These are phyloP conservation scores for Dryas drummondii DNA, from an alignment of 306 rosid species.

Conservation along the genomic window DNA sequence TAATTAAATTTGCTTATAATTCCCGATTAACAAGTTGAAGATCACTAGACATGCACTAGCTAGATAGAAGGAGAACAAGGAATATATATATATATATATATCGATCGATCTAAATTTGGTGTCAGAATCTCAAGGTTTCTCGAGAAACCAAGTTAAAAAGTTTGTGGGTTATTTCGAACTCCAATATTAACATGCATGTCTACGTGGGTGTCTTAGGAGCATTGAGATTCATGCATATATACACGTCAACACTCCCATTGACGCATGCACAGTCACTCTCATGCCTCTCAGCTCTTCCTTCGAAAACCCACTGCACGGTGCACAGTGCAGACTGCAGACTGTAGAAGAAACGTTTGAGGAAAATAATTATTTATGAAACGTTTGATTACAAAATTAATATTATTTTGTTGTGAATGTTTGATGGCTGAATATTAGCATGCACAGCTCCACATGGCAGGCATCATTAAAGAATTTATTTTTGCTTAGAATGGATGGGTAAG, in stretches of 20 bases:
- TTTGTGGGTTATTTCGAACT: slow-evolving; percentile 7
- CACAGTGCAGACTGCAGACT: background rate
- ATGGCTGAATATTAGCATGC: background rate
- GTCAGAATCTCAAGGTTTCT: slow-evolving; percentile 29
- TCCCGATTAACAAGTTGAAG: too few species aligned
- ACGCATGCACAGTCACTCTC: background rate
- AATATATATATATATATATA: slow-evolving; percentile 2
- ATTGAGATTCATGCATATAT: slow-evolving; percentile 57
- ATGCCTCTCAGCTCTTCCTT: too few species aligned
- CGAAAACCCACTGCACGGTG: too few species aligned
- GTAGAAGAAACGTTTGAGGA: background rate
- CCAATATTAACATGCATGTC: slow-evolving; percentile 16
- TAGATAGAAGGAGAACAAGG: background rate
- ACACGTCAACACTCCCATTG: slow-evolving; percentile 35
- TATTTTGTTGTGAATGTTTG: background rate
- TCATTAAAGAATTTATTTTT: too few species aligned
- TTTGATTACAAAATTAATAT: background rate
- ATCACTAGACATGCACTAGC: too few species aligned
- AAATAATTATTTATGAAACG: background rate
- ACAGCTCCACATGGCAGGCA: slow-evolving; percentile 30
- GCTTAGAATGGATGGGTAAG: too few species aligned
- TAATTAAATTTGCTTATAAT: too few species aligned
- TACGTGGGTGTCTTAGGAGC: slow-evolving; percentile 42
- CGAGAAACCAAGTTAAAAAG: slow-evolving; percentile 17
- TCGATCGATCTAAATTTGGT: slow-evolving; percentile 11